Conservation (phyloP, 345 rosid genomes). For the Aquilaria sinensis region DNA sequence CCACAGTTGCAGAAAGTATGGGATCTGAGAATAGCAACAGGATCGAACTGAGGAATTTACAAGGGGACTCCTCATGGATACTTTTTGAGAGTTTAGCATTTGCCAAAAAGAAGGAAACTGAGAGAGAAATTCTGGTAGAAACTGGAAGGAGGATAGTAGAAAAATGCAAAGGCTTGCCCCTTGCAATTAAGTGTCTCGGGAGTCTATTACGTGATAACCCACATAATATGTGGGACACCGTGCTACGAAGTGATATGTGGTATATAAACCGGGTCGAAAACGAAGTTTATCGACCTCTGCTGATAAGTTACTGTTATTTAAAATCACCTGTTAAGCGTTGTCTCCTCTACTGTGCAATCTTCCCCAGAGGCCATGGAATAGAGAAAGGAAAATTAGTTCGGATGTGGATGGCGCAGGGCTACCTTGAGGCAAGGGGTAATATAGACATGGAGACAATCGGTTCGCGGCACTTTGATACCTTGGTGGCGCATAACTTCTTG, state of each 20-base stretch:
- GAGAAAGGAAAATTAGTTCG: too few relatives aligned
- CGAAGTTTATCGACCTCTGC: not conserved
- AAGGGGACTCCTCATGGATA: not conserved
- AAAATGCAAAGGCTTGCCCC: not conserved
- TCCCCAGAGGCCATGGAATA: too few relatives aligned
- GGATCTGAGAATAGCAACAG: not conserved
- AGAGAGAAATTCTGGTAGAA: not conserved
- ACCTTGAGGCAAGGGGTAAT: too few relatives aligned
- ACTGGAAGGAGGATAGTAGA: not conserved
- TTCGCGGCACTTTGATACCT: too few relatives aligned
- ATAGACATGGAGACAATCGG: too few relatives aligned
- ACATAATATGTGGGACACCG: not conserved
- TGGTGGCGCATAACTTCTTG: too few relatives aligned
- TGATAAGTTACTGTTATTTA: not conserved
- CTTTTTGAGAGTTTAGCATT: not conserved
- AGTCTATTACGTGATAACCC: not conserved
- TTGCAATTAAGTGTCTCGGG: not conserved
- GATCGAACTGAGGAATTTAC: not conserved
- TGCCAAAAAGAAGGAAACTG: not conserved
- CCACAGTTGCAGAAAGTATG: not conserved
- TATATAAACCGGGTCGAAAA: not conserved
- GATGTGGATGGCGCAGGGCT: too few relatives aligned
- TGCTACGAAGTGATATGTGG: not conserved
- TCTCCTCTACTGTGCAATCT: too few relatives aligned
- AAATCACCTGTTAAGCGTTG: too few relatives aligned